Percentiles rank a stretch among this genome's conserved stretches.
Conservation (phyloP, 306 rosid species). For the Glycyrrhiza uralensis region DNA sequence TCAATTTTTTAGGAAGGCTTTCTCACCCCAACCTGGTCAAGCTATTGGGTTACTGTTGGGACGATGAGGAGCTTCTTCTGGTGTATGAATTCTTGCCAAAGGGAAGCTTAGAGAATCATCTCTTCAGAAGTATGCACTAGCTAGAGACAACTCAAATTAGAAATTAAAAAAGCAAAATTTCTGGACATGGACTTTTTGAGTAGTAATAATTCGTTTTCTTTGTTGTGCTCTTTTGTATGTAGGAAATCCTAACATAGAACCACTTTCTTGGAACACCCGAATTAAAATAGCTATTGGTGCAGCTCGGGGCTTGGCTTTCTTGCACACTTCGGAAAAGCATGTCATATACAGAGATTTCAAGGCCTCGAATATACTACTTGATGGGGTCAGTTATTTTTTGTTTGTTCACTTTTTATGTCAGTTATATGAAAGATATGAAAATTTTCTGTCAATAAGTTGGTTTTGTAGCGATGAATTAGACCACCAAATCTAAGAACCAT, state of each 20-base stretch:
- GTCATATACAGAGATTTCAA: conserved; percentile 87
- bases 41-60: conserved; percentile 81
- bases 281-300: conserved; percentile 79
- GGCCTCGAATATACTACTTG: conserved; percentile 87
- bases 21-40: conserved; percentile 85
- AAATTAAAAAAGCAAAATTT: neutral
- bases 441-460: no score
- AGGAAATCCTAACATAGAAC: conserved; percentile 63
- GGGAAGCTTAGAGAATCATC: conserved; percentile 94
- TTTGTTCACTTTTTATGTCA: neutral
- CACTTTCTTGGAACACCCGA: conserved; percentile 73
- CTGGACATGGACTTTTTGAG: neutral
- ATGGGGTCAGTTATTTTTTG: conserved; percentile 51
- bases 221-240: conserved; percentile 12
- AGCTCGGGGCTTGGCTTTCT: conserved; percentile 82
- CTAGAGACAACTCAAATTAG: neutral
- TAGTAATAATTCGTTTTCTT: conserved; percentile 11
- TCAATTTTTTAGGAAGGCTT: conserved; percentile 76
- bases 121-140: conserved; percentile 67
- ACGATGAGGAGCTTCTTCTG: conserved; percentile 77
- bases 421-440: neutral
- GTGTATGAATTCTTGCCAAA: conserved; percentile 83
- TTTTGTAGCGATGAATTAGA: no score
- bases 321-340: conserved; percentile 67
- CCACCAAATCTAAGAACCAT: no score